Base-by-base conservation (phyloP, 192 early-diverging fungal species). In the Chytriomyces confervae region DNA sequence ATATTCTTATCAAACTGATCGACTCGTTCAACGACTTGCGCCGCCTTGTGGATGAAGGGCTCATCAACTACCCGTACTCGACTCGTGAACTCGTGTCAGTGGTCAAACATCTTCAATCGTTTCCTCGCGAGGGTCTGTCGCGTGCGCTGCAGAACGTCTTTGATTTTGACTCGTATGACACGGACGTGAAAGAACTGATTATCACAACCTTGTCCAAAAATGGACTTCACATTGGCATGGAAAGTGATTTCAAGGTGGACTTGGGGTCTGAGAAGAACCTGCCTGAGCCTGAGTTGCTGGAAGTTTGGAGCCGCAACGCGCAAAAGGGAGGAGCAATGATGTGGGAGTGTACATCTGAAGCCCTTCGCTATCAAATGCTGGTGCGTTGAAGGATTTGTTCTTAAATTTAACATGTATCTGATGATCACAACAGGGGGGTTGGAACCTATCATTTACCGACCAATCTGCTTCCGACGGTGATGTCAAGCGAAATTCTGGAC, bases 1-100 rank as follows among this genome's bases (percentile, higher is more conserved):
- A 92, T 36, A 72, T 92, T 43, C 80, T 95, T 20, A 20, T 76
- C 24, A 90, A 91, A 67, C 82, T 95, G 51, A 88, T 92, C 5
- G 82, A 82, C 20, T 91, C 92, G 6, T 95, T 95, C 72, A 87
- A 86, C 16, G 93, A 95, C 57, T 74, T 95, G 9, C 85, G 94
- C 45, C 84, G 83, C 6, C 77, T 91, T 4, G 90, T 92, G 3
- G 92, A 95, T 69, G 91, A 94, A 71, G 92, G 92, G 11, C 79
- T 93, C 24, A 89, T 95, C 13, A 89, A 86, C 8, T 95, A 95
- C 66, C 94, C 94, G 46, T 95, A 95, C 80, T 95, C 94, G 11
- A 89, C 91, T 18, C 87, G 94, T 72, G 94, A 95, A 75, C 75
- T 95, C 29, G 90, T 95, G 10, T 93, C 94, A 63, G 85, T 95